Evolutionary conservation across 1,139 yeast species (phyloP), one percentile per base, ranked within the genome.

Genomic region (Candida pseudocylindracea): DNA sequence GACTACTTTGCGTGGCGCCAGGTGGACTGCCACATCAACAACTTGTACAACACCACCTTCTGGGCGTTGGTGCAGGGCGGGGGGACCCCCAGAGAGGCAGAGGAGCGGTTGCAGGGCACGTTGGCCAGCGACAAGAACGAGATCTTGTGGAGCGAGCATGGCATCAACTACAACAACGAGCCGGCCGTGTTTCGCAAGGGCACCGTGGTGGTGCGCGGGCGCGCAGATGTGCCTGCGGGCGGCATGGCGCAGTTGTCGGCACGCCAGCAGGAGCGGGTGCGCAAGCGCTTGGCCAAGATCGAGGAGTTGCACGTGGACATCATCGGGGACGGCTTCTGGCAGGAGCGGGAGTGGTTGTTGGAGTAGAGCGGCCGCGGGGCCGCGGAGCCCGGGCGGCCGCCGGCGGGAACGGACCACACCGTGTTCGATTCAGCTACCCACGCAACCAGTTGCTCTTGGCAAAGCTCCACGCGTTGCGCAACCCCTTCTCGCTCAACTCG

Each of bases 1-100:
- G 96, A 88, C 48, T 91, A 91, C 46, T 66, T 91, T 39, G 57
- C 78, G 35, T 91, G 99, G 99, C 61, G 99, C 42, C 96, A 81
- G 48, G 98, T 76, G 1, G 99, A 88, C 48, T 88, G 98, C 36
- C 98, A 88, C 51, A 88, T 88, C 36, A 88, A 88, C 48, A 88
- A 88, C 48, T 54, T 91, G 38, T 91, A 85, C 57, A 88, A 88
- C 46, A 91, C 99, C 0, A 59, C 83, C 1, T 91, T 88, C 47
- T 88, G 99, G 99, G 61, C 71, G 7, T 58, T 91, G 43, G 91
- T 88, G 0, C 58, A 63, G 38, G 88, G 92, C n/a, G 71, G 70
- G 0, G 37, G 75, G 50, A 63, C 75, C 0, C 72, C 92, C 0
- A 66, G 68, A 37, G 85, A 79, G 30, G 88, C 95, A 0, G 94